A percentile compares a stretch with the other conserved stretches of the same genome.
These are phyloP conservation scores for Chalaropsis ovoidea DNA, from an alignment of 2,329 filamentous ascomycete species.

Conservation along the genomic window DNA sequence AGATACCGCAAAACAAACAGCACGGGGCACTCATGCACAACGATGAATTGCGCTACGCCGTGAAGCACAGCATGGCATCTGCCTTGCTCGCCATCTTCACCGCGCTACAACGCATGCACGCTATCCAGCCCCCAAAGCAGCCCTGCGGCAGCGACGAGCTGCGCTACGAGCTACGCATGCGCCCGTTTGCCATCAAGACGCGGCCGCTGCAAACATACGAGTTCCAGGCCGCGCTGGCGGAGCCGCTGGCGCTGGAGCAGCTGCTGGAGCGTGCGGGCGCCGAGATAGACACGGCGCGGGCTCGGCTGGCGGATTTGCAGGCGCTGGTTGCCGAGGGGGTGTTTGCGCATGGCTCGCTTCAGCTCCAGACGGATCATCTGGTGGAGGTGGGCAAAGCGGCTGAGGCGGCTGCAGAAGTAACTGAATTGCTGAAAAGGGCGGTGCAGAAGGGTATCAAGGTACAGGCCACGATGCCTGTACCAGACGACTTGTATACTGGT, in stretches of 20 bases:
- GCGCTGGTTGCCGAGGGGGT: neutral
- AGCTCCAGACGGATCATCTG: constrained; percentile 14
- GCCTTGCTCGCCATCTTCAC: constrained; percentile 54
- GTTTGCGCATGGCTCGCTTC: constrained; percentile 18
- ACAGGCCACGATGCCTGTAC: constrained; percentile 13
- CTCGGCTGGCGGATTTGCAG: neutral
- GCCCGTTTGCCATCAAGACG: constrained; percentile 50
- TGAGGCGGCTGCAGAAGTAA: neutral
- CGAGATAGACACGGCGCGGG: neutral
- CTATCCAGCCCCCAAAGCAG: constrained; percentile 43
- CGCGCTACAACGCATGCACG: constrained; percentile 48
- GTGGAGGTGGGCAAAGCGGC: neutral
- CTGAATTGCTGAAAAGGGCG: constrained; percentile 39
- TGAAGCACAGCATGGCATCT: constrained; percentile 39
- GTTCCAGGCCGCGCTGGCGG: constrained; percentile 36
- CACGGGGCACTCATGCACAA: constrained; percentile 17
- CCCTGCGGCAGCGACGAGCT: constrained; percentile 59
- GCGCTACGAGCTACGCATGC: constrained; percentile 78
- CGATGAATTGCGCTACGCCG: constrained; percentile 27
- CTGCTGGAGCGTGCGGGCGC: neutral
- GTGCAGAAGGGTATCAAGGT: constrained; percentile 32
- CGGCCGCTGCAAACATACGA: constrained; percentile 38
- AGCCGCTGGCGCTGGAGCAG: constrained; percentile 26
- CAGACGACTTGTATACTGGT: constrained; percentile 16
- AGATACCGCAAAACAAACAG: neutral